Percentiles rank a stretch among this genome's conserved stretches.
Evolutionary conservation across 2,329 filamentous ascomycete genomes (phyloP).

Genomic region (Apiospora koreana): DNA sequence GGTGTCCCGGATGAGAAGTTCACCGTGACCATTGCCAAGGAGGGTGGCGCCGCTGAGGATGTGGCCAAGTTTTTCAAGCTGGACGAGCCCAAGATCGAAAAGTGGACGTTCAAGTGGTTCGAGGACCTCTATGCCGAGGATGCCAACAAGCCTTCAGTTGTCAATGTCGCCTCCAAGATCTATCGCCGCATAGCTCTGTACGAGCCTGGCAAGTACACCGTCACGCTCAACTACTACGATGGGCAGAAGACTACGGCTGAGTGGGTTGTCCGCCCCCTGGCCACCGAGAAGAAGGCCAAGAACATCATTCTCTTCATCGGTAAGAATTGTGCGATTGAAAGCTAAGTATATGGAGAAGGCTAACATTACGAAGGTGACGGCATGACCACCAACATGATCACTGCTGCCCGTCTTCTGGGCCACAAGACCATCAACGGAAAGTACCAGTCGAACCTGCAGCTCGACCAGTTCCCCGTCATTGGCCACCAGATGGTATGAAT

Average conservation of each 20-base stretch:
- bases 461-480: slow-evolving; percentile 84
- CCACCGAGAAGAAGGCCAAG: slow-evolving; percentile 73
- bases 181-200: slow-evolving; percentile 76
- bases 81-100: slow-evolving; percentile 71
- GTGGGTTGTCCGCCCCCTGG: slow-evolving; percentile 75
- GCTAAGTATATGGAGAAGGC: no score
- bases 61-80: slow-evolving; percentile 70
- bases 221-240: slow-evolving; percentile 75
- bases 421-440: slow-evolving; percentile 85
- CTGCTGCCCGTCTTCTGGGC: slow-evolving; percentile 76
- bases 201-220: slow-evolving; percentile 78
- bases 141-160: slow-evolving; percentile 66
- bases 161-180: slow-evolving; percentile 78
- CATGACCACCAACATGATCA: slow-evolving; percentile 78
- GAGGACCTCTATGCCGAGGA: slow-evolving; percentile 82
- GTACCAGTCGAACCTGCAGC: slow-evolving; percentile 72
- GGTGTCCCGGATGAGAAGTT: slow-evolving; percentile 73
- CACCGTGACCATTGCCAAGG: slow-evolving; percentile 72
- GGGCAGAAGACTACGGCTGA: slow-evolving; percentile 70
- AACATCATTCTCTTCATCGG: slow-evolving; percentile 87
- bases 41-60: slow-evolving; percentile 51
- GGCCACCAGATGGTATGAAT: slow-evolving; percentile 73
- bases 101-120: slow-evolving; percentile 82
- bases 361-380: no score
- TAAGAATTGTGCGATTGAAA: no score